Evolutionary conservation across 2,329 filamentous ascomycete genomes (phyloP), one percentile per base, ranked within the genome.

Genomic region (Grosmannia huntii): DNA sequence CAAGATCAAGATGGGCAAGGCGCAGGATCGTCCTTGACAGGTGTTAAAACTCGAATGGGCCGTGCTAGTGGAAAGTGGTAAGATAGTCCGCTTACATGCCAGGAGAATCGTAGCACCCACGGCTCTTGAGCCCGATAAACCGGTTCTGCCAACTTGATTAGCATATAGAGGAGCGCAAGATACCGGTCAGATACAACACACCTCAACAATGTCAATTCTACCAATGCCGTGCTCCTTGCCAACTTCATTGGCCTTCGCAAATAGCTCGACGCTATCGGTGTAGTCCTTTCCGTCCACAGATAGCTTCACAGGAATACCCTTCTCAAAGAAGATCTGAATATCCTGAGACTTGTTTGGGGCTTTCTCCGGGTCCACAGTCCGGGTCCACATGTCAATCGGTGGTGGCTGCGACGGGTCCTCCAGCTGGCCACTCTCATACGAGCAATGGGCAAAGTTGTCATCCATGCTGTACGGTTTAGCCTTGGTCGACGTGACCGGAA

Each of bases 341-440:
- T 90, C 82, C 68, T 83, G 79, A 44, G 86, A 85, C 67, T 80
- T 75, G 68, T 90, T 79, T 60, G 88, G 87, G 2, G 87, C 87
- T 61, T 83, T 80, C 62, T 80, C 72, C 48, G 87, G 87, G 66
- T 87, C 84, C 59, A 80, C 73, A 59, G 84, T 87, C 66, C 85
- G 76, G 66, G 83, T 91, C 89, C 89, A 92, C 83, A 92, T 87
- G 70, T 91, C 86, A 65, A 80, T 76, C 58, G 87, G 87, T 44
- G 87, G 82, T 60, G 84, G 83, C 65, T 79, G 75, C 68, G 80
- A 72, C 50, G 78, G 78, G 63, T 83, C 82, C 72, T 89, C 86
- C 60, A 89, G 78, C 62, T 85, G 85, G 46, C 63, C 63, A 56
- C 60, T 62, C 76, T 95, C 89, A 71, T 94, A 95, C 61, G 75